Conservation (phyloP, 495 filamentous ascomycete species). For the Hypoxylon fragiforme region DNA sequence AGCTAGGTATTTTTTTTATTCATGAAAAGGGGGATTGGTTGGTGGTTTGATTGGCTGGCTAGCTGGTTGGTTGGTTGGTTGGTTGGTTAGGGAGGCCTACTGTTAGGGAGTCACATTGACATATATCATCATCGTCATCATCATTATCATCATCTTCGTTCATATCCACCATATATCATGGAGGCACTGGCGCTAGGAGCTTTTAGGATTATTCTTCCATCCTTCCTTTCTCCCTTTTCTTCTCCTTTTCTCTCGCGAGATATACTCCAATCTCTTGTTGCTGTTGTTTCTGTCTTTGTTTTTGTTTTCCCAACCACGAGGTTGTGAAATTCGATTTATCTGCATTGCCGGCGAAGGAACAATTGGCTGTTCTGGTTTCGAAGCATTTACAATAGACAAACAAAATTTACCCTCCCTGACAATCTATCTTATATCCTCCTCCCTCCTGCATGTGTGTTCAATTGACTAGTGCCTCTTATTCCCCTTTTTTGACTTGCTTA, state of each 20-base stretch:
- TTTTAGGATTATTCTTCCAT: conserved; percentile 12
- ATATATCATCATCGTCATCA: not conserved
- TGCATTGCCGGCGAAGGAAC: conserved; percentile 24
- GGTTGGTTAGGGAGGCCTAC: not conserved
- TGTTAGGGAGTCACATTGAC: not conserved
- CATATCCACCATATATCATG: conserved; percentile 15
- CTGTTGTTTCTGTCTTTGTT: too few species aligned
- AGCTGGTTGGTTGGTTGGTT: too few species aligned
- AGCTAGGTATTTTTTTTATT: not conserved
- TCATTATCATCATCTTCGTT: not conserved
- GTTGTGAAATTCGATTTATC: conserved; percentile 9
- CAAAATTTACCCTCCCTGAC: not conserved
- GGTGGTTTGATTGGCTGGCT: too few species aligned
- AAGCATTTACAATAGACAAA: conserved; percentile 26
- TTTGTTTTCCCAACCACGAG: not conserved
- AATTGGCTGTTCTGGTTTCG: not conserved
- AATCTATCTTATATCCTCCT: not conserved
- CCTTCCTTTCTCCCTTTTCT: too few species aligned
- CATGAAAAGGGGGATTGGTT: too few species aligned
- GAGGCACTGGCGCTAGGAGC: conserved; percentile 26
- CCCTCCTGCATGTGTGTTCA: not conserved
- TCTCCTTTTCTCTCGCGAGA: too few species aligned
- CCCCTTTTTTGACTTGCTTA: too few species aligned
- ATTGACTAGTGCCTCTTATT: not conserved
- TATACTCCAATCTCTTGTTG: too few species aligned